Evolutionary conservation across 1,284 basidiomycete genomes (phyloP).

Genomic region (Somion occarium): DNA sequence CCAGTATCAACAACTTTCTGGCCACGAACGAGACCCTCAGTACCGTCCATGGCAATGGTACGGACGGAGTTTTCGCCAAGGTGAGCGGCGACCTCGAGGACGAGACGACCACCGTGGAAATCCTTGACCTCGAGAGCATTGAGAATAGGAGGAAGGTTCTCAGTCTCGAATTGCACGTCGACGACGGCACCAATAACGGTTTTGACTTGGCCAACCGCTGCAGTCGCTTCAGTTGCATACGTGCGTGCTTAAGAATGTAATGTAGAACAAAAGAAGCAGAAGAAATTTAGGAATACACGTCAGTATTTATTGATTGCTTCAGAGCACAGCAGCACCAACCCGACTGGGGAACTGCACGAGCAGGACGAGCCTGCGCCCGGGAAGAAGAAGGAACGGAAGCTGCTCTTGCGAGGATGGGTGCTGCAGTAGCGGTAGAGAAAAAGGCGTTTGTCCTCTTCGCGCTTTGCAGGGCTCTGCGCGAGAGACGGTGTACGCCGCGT

Average conservation of each 20-base stretch:
- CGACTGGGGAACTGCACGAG: slow-evolving; percentile 41
- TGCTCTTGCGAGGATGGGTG: slow-evolving; percentile 32
- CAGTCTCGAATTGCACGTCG: slow-evolving; percentile 92
- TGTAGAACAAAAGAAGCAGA: slow-evolving; percentile 14
- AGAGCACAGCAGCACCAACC: slow-evolving; percentile 18
- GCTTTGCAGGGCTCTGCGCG: slow-evolving; percentile 72
- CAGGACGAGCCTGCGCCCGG: slow-evolving; percentile 36
- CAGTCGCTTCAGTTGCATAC: slow-evolving; percentile 88
- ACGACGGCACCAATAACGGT: slow-evolving; percentile 99
- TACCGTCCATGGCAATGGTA: slow-evolving; percentile 98
- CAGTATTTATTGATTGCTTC: slow-evolving; percentile 7
- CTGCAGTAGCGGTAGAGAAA: slow-evolving; percentile 65
- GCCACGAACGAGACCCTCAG: slow-evolving; percentile 98
- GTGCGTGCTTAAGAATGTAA: slow-evolving; percentile 57
- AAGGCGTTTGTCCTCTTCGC: slow-evolving; percentile 71
- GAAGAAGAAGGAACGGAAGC: slow-evolving; percentile 30
- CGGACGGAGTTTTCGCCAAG: slow-evolving; percentile 98
- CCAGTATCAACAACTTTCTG: slow-evolving; percentile 97
- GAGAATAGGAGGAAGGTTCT: slow-evolving; percentile 92
- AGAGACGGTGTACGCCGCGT: slow-evolving; percentile 78
- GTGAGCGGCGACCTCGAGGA: slow-evolving; percentile 95
- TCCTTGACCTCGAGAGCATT: slow-evolving; percentile 97
- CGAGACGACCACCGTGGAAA: slow-evolving; percentile 89
- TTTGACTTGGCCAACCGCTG: slow-evolving; percentile 76
- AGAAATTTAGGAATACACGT: slow-evolving; percentile 16